A percentile compares a stretch with the other conserved stretches of the same genome.
phyloP scores from a whole-genome alignment of 2,329 filamentous ascomycete genomes.

The Penicillium polonicum region DNA sequence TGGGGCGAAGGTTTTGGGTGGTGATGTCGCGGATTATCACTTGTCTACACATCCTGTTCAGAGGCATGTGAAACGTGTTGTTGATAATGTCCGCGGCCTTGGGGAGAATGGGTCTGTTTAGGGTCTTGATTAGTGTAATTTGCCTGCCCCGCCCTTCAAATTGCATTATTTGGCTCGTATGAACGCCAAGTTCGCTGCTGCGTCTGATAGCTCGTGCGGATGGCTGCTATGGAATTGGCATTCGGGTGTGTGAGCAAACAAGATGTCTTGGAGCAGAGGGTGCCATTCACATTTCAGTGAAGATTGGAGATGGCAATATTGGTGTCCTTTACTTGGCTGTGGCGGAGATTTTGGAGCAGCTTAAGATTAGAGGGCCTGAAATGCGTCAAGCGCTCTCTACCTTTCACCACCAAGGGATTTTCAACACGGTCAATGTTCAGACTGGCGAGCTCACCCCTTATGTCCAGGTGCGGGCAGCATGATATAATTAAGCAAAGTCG shows the following conservation, averaged over 20 bases:
- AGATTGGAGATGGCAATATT: conserved; percentile 51
- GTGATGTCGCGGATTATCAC: too few species aligned
- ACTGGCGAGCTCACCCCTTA: neutral
- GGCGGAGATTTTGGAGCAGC: conserved; percentile 46
- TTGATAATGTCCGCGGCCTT: conserved; percentile 40
- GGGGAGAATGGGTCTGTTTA: conserved; percentile 35
- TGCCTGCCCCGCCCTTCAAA: conserved; percentile 48
- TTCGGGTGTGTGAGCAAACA: conserved; percentile 42
- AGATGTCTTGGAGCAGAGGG: conserved; percentile 38
- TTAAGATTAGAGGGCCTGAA: conserved; percentile 39
- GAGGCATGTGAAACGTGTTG: conserved; percentile 35
- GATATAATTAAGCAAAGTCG: neutral
- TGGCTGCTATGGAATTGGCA: conserved; percentile 49
- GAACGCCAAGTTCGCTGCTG: conserved; percentile 42
- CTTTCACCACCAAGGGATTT: neutral
- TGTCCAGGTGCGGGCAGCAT: neutral
- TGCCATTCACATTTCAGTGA: conserved; percentile 47
- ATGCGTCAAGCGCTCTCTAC: conserved; percentile 16
- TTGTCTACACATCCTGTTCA: conserved; percentile 41
- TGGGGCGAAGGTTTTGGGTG: too few species aligned
- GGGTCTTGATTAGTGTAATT: conserved; percentile 51
- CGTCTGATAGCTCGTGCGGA: conserved; percentile 47
- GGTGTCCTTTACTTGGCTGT: conserved; percentile 47
- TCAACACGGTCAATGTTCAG: neutral
- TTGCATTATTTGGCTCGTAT: conserved; percentile 38